Evolutionary conservation across 768 basidiomycete species (phyloP).

Genomic region (Cantharellus cinnabarinus): DNA sequence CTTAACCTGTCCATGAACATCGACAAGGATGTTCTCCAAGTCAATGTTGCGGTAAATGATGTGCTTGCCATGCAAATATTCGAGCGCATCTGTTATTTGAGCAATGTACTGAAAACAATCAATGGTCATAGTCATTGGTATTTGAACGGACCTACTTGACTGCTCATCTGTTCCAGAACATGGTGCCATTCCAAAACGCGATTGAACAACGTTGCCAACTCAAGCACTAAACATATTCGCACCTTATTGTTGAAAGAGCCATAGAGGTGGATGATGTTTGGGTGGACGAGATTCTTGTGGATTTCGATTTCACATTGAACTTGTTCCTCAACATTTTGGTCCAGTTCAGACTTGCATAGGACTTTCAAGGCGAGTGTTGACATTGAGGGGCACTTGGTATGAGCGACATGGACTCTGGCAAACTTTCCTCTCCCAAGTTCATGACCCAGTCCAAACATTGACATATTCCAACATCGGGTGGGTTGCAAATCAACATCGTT

Average conservation of each 20-base stretch:
- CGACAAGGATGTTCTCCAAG: slow-evolving; percentile 87
- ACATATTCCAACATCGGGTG: too few relatives aligned
- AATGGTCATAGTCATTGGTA: background rate
- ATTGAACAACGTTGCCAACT: slow-evolving; percentile 95
- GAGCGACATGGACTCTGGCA: slow-evolving; percentile 94
- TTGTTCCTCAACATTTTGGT: slow-evolving; percentile 86
- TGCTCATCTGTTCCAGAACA: slow-evolving; percentile 75
- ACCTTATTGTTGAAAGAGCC: slow-evolving; percentile 98
- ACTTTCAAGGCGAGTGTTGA: slow-evolving; percentile 95
- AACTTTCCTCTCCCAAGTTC: slow-evolving; percentile 97
- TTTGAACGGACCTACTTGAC: slow-evolving; percentile 20
- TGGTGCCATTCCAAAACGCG: slow-evolving; percentile 70
- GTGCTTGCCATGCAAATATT: slow-evolving; percentile 83
- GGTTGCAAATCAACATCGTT: too few relatives aligned
- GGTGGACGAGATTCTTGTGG: slow-evolving; percentile 86
- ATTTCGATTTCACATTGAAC: slow-evolving; percentile 96
- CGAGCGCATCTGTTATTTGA: slow-evolving; percentile 93
- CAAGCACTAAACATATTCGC: slow-evolving; percentile 93
- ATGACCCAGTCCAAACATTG: slow-evolving; percentile 71
- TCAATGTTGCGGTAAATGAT: slow-evolving; percentile 99
- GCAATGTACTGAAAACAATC: slow-evolving; percentile 50
- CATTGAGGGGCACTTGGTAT: slow-evolving; percentile 72
- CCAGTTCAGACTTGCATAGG: slow-evolving; percentile 89
- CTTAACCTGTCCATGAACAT: slow-evolving; percentile 91
- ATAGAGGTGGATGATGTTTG: slow-evolving; percentile 81